Evolutionary conservation across 2,329 filamentous ascomycete genomes (phyloP).

Genomic region (Didymella pinodella): DNA sequence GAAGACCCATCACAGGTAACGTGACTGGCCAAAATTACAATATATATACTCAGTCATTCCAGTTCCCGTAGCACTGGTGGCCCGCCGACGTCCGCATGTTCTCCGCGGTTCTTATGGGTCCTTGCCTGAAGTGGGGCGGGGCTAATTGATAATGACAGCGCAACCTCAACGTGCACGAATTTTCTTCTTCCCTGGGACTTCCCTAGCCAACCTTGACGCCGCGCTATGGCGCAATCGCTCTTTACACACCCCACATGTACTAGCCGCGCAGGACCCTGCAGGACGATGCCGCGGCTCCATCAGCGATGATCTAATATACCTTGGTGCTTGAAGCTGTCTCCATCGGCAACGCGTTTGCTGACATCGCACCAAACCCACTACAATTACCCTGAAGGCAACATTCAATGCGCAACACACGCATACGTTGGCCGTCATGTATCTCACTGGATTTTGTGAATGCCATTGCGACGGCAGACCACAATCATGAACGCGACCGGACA

Average conservation of each 20-base stretch:
- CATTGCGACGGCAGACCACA: constrained; percentile 2
- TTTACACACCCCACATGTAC: constrained; percentile 1
- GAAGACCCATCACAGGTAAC: constrained; percentile 49
- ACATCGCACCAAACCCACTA: neutral
- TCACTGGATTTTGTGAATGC: neutral
- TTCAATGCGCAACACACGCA: neutral
- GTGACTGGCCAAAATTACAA: neutral
- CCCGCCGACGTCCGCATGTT: too few species aligned
- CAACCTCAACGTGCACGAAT: neutral
- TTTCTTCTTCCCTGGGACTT: neutral
- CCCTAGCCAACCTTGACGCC: neutral
- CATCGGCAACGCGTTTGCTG: neutral
- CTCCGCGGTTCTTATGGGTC: neutral
- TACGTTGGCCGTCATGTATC: neutral
- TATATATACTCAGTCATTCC: constrained; percentile 14
- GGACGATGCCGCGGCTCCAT: neutral
- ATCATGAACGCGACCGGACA: constrained; percentile 26
- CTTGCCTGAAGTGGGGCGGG: too few species aligned
- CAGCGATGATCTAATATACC: neutral
- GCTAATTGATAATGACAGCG: too few species aligned
- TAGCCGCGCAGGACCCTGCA: constrained; percentile 10
- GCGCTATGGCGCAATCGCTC: constrained; percentile 15
- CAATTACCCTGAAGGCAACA: neutral
- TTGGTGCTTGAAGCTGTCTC: neutral
- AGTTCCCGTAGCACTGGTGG: too few species aligned